Evolutionary conservation across 768 basidiomycete genomes (phyloP).

Genomic region (Neoboletus brunneissimus): DNA sequence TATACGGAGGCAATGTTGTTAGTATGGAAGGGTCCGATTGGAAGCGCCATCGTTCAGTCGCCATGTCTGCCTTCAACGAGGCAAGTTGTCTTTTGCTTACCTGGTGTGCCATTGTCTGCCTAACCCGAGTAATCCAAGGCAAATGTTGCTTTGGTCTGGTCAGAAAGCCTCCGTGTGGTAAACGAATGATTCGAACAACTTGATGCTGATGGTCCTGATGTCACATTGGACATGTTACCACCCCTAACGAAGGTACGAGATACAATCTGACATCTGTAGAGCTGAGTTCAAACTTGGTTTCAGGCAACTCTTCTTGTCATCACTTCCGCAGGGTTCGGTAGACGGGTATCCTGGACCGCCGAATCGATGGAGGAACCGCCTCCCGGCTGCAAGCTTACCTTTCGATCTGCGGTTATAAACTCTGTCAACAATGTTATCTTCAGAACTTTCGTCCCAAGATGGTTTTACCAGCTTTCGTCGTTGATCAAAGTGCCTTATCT

Average conservation of each 20-base stretch:
- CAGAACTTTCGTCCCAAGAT: constrained; percentile 34
- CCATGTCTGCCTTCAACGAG: constrained; percentile 52
- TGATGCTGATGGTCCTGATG: constrained; percentile 21
- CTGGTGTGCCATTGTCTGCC: background rate
- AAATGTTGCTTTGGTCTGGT: constrained; percentile 50
- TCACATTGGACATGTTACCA: constrained; percentile 17
- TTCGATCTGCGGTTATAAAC: constrained; percentile 34
- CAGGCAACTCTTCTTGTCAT: constrained; percentile 40
- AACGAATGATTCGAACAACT: constrained; percentile 44
- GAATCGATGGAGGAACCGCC: constrained; percentile 27
- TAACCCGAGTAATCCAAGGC: constrained; percentile 27
- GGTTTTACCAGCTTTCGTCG: constrained; percentile 27
- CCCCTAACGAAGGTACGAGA: constrained; percentile 15
- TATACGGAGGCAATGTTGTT: constrained; percentile 47
- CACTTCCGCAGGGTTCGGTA: constrained; percentile 42
- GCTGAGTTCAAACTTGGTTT: background rate
- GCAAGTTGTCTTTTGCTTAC: constrained; percentile 18
- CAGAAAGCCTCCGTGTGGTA: constrained; percentile 39
- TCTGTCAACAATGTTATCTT: constrained; percentile 24
- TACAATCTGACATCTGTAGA: background rate
- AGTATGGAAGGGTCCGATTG: constrained; percentile 44
- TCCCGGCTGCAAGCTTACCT: constrained; percentile 34
- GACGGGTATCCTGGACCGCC: constrained; percentile 33
- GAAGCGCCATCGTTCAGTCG: constrained; percentile 44
- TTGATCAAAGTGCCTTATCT: constrained; percentile 36